A percentile compares a stretch with the other conserved stretches of the same genome.
These are phyloP conservation scores for Coniochaeta ligniaria DNA, from an alignment of 2,329 filamentous ascomycete species.

Conservation along the genomic window DNA sequence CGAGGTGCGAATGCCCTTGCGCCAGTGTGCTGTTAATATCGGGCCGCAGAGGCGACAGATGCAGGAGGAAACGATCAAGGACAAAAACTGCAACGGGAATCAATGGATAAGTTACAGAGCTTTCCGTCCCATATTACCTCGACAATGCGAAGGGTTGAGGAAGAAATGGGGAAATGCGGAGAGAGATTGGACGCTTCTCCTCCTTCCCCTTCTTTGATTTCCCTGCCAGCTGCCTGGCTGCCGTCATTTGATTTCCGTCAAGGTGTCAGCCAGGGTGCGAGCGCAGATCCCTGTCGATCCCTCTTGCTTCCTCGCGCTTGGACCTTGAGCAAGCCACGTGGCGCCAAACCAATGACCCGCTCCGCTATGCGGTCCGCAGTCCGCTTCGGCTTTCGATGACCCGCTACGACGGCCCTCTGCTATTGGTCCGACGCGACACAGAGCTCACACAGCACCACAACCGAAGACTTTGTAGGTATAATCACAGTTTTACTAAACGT, in stretches of 20 bases:
- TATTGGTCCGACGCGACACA: neutral
- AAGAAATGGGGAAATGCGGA: constrained; percentile 1
- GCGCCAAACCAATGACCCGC: neutral
- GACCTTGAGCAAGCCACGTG: neutral
- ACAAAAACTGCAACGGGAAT: neutral
- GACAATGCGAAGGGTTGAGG: neutral
- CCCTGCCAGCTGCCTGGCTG: no score
- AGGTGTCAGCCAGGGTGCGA: neutral
- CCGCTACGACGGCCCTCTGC: neutral
- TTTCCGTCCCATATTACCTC: neutral
- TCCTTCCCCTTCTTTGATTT: no score
- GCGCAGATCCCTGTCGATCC: neutral
- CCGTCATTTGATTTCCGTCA: neutral
- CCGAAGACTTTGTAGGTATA: no score
- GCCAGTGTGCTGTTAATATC: neutral
- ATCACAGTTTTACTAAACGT: no score
- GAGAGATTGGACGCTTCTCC: neutral
- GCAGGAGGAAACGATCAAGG: neutral
- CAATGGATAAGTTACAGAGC: neutral
- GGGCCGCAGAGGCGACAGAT: neutral
- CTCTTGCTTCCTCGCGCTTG: neutral
- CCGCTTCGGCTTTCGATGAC: neutral
- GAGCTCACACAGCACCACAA: no score
- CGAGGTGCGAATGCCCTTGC: neutral
- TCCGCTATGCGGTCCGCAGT: neutral